Evolutionary conservation across 495 filamentous ascomycete species (phyloP), one percentile per base, ranked within the genome.

Genomic region (Neurospora sp.): DNA sequence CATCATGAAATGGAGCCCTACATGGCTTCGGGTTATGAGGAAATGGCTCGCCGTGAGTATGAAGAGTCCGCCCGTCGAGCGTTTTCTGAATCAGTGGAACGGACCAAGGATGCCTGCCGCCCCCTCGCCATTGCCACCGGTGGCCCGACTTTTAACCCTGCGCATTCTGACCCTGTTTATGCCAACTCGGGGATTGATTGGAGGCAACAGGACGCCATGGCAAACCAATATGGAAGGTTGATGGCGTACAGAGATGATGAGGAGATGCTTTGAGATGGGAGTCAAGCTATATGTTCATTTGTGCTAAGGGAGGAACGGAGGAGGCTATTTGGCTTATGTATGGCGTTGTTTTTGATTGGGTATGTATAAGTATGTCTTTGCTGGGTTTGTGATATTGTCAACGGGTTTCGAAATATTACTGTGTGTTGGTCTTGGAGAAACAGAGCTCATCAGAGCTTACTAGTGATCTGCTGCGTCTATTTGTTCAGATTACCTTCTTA

Each of bases 11-110:
- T 82, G 62, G 91, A 93, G 78, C 90, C 90, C 15, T 93, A 93
- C 77, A 92, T 93, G 89, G 76, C 85, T 62, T 87, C 86, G 10
- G 91, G 91, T 17, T 93, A 93, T 78, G 88, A 89, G 71, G 81
- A 84, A 45, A 77, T 88, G 54, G 83, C 85, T n/a, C 81, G 79
- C 43, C 82, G 84, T 69, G 86, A 87, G 77, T 88, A 88, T 71
- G 82, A 85, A 73, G 81, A 82, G 38, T 83, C 82, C 2, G 81
- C 73, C 21, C 78, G 79, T 54, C 76, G 76, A 42, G 79, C 81
- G 39, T 78, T 79, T 38, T 79, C 82, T 71, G 82, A 81, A 62
- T 80, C 80, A 9, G 76, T 80, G 75, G 40, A 74, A 36, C 73
- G 71, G 36, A 77, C 80, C 39, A 85, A 85, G 75, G 82, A 85